Evolutionary conservation across 2,329 filamentous ascomycete genomes (phyloP), one percentile per base, ranked within the genome.

Genomic region (Aureobasidium sp.): DNA sequence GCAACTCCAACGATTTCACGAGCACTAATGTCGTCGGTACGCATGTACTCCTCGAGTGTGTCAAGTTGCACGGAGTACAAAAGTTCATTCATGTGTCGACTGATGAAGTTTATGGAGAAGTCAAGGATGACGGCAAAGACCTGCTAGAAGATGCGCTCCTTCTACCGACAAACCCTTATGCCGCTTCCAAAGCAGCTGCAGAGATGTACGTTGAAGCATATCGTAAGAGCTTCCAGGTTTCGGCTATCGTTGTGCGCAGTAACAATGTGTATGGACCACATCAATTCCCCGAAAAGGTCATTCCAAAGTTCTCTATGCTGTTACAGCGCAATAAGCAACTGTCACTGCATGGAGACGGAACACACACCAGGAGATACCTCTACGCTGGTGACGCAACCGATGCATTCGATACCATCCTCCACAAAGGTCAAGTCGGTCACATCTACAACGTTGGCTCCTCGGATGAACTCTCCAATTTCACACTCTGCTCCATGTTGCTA

Each of bases 201-300:
- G 74, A 76, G 42, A 74, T 74, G 71, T 70, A 75, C 60, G 92
- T 95, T n/a, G 90, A 92, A 76, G 93, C 92, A n/a, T 96, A 95
- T 76, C 87, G 91, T 75, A 94, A 93, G 81, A 93, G 90, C 78
- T 95, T 94, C 83, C 91, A 92, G 77, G 84, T 96, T 16, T 93
- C 93, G 1, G 88, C 90, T 60, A 93, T 95, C 69, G 93, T 95
- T 71, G 91, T 95, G 33, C 86, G 93, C 58, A 91, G 91, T 76
- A 95, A 95, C 81, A 95, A 96, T 73, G 92, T 95, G 36, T 96
- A 95, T 73, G 93, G 93, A 0, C 93, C 93, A 27, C 92, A 58
- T 29, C 65, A 68, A 23, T 68, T 54, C n/a, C 58, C 62, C 23
- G 63, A 75, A 93, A 92, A 95, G 82, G 92, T 95, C 68, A 95